These are phyloP conservation scores for Melanomma pulvis-pyrius DNA, from an alignment of 495 filamentous ascomycete genomes.

Conservation along the genomic window DNA sequence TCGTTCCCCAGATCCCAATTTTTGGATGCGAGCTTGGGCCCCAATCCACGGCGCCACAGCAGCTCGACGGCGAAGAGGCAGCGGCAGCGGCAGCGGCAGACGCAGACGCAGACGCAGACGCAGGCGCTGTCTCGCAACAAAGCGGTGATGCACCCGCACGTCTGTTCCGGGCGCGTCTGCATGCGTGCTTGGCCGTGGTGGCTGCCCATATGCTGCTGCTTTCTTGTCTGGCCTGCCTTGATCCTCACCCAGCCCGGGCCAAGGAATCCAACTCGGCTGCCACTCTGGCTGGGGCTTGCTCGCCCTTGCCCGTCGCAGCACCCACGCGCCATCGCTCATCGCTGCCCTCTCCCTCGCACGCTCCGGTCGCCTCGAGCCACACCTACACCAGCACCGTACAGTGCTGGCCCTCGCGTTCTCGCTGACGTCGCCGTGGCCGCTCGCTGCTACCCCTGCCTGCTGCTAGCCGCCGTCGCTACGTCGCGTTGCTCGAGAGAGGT, in stretches of 20 bases:
- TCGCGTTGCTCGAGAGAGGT: constrained; percentile 22
- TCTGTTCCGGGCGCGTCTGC: not conserved
- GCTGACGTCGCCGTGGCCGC: constrained; percentile 20
- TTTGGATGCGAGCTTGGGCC: constrained; percentile 16
- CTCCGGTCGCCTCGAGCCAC: constrained; percentile 1
- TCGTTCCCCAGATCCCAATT: not conserved
- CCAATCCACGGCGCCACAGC: not conserved
- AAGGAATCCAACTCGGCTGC: constrained; percentile 15
- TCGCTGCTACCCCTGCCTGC: not conserved
- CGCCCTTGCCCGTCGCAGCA: constrained; percentile 29
- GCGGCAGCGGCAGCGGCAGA: too few relatives aligned
- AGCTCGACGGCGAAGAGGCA: not conserved
- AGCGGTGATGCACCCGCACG: too few relatives aligned
- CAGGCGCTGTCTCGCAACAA: too few relatives aligned
- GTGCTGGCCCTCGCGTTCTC: not conserved
- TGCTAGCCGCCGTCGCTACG: constrained; percentile 1
- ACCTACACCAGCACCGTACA: not conserved
- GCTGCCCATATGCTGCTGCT: not conserved
- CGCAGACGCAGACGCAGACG: too few relatives aligned
- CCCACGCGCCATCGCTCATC: too few relatives aligned
- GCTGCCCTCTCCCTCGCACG: constrained; percentile 31
- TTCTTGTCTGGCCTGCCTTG: constrained; percentile 13
- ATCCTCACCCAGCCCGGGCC: not conserved
- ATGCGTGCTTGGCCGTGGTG: not conserved
- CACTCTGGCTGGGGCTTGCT: constrained; percentile 3